These are phyloP conservation scores for Lunularia cruciata DNA, from an alignment of 225 moss, liverwort and hornwort species.

Conservation along the genomic window DNA sequence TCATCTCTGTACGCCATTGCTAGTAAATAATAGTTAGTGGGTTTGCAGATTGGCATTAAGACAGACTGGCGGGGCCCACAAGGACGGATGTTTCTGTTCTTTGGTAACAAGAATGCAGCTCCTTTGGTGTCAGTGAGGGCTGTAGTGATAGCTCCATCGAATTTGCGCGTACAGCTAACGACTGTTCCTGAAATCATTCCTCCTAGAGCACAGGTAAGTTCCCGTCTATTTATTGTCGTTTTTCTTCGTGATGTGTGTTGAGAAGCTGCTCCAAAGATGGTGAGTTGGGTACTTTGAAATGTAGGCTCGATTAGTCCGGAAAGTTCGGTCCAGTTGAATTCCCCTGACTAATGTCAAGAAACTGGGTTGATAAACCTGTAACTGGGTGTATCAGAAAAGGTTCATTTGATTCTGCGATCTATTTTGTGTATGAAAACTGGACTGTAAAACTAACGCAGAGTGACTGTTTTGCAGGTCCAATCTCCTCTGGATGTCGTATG, in stretches of 20 bases:
- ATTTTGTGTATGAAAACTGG: no score
- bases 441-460: no score
- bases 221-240: no score
- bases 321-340: no score
- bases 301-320: no score
- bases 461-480: constrained; percentile 66
- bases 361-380: no score
- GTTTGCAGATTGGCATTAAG: constrained; percentile 88
- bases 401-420: no score
- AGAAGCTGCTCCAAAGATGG: background rate
- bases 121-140: constrained; percentile 63
- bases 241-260: background rate
- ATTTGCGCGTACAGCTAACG: constrained; percentile 69
- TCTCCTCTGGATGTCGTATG: constrained; percentile 79
- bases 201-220: constrained; percentile 79
- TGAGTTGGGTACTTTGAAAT: no score
- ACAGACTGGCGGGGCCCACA: constrained; percentile 83
- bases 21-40: background rate
- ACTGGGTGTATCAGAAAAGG: no score
- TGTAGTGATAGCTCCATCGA: constrained; percentile 67
- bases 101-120: constrained; percentile 81
- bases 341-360: no score
- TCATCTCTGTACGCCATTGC: background rate
- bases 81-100: constrained; percentile 81
- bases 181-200: constrained; percentile 71